phyloP scores from a whole-genome alignment of 306 rosid species.

The Arachis hypogaea region DNA sequence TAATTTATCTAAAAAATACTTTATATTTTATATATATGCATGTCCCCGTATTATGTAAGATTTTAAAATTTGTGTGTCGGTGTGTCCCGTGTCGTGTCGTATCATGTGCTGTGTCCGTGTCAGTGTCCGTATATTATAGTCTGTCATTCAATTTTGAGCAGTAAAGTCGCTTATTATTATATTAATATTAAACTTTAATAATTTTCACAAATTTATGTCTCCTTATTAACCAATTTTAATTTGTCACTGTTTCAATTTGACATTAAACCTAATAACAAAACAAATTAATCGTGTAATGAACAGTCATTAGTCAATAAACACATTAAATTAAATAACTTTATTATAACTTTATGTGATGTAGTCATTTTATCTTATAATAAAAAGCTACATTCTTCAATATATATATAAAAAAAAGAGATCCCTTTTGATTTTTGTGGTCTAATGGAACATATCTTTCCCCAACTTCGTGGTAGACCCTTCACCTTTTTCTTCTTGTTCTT shows the following conservation, averaged over 20 bases:
- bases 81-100: no score
- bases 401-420: background rate
- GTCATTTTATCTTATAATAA: constrained; percentile 42
- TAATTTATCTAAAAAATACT: no score
- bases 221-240: background rate
- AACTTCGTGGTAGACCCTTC: constrained; percentile 52
- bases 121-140: no score
- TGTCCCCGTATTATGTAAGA: no score
- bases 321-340: constrained; percentile 23
- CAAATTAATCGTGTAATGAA: constrained; percentile 17
- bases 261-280: background rate
- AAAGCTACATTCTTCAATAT: constrained; percentile 35
- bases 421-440: constrained; percentile 42
- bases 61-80: no score
- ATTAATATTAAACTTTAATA: background rate
- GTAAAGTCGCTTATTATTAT: no score
- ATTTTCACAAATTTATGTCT: constrained; percentile 13
- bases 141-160: no score
- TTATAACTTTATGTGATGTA: constrained; percentile 49
- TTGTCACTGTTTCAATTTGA: constrained; percentile 22
- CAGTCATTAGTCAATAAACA: constrained; percentile 30
- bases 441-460: constrained; percentile 38
- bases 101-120: no score
- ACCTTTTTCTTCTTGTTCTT: constrained; percentile 9
- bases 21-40: no score